Base-by-base conservation (phyloP, 306 rosid species). In the Lagenaria siceraria region DNA sequence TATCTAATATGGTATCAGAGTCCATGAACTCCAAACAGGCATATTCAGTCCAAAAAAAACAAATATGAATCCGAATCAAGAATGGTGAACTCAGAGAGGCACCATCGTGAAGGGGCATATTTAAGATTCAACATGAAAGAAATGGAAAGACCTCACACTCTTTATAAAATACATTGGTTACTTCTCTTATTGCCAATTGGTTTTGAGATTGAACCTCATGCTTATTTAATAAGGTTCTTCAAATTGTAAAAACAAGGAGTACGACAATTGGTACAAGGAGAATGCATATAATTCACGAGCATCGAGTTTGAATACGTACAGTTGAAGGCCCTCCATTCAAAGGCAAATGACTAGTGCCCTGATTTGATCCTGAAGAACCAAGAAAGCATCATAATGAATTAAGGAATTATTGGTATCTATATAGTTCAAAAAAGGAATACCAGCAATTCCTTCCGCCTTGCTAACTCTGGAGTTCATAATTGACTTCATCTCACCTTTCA, bases 261-360 rank as follows among this genome's bases (percentile, higher is more conserved):
- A 69, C 18, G 1, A 42, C 6, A 42, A 42, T 6, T 22, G 36
- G 54, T 14, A 25, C 36, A 69, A 69, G 48, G 55, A 69, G 74
- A 40, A n/a, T 38, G 54, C 75, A 40, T 69, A 4, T 43, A 42
- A 42, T 68, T 68, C 8, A 7, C 15, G 13, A 42, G 33, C 24
- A 63, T 64, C 35, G 27, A 69, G 22, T 46, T 76, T 10, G 72
- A 18, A 78, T 64, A 73, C 91, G 64, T 88, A 92, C 97, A 25
- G 84, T 81, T 72, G 88, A 79, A 82, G 97, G 93, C 88, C 91
- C 87, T 64, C 96, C 97, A 59, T 87, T 92, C 81, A 88, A 79
- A 78, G 90, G 84, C 88, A 88, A 80, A 84, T 77, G 87, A 85
- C 78, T 77, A 82, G 86, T 51, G 64, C 87, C 89, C 82, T 84